phyloP scores from a whole-genome alignment of 257 asterid genomes.

The Solanum neorickii region DNA sequence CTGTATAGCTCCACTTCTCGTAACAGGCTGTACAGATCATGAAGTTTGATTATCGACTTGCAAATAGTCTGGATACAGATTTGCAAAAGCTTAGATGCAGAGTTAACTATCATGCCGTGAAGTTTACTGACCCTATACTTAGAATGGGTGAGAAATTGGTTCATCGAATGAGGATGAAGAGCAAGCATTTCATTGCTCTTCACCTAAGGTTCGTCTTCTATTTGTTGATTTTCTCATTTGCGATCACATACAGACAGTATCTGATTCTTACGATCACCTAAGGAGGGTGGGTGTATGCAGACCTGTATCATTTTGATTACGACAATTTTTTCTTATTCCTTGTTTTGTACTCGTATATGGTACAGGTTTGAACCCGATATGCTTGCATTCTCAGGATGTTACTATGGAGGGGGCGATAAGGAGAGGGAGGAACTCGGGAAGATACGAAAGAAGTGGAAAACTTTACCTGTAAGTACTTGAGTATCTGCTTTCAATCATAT shows the following conservation, averaged over 20 bases:
- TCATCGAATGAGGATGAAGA: conserved; percentile 61
- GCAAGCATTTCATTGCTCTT: conserved; percentile 83
- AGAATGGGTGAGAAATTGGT: conserved; percentile 70
- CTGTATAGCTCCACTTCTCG: conserved; percentile 4
- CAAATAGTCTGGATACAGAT: conserved; percentile 67
- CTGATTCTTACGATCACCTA: neutral
- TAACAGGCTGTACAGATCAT: conserved; percentile 87
- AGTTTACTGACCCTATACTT: conserved; percentile 67
- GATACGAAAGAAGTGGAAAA: conserved; percentile 91
- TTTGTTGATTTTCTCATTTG: neutral
- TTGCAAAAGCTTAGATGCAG: conserved; percentile 93
- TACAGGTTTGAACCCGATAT: conserved; percentile 97
- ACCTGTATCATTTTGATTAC: neutral
- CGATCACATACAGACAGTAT: neutral
- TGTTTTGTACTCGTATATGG: neutral
- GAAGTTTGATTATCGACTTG: conserved; percentile 87
- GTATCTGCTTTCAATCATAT: neutral
- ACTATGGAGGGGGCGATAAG: conserved; percentile 93
- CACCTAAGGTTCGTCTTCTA: conserved; percentile 61
- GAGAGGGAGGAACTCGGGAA: conserved; percentile 76
- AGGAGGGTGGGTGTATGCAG: neutral
- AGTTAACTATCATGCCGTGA: conserved; percentile 88
- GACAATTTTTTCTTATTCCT: neutral
- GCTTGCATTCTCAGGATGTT: conserved; percentile 99
- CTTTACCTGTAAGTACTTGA: conserved; percentile 62